These are phyloP conservation scores for Cordyceps cateniannulata DNA, from an alignment of 2,329 filamentous ascomycete species.

Conservation along the genomic window DNA sequence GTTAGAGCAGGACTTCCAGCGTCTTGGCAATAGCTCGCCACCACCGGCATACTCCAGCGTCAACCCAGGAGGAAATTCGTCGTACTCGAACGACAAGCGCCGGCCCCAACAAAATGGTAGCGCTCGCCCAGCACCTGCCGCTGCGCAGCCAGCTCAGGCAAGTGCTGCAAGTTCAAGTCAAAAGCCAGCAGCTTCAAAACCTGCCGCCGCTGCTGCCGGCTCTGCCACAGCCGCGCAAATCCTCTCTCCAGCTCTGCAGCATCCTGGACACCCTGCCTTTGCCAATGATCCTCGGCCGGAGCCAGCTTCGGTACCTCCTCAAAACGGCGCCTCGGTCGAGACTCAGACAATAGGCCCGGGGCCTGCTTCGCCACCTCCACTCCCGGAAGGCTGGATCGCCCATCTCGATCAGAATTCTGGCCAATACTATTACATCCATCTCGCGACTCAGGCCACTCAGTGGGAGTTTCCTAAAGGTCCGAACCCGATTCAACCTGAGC, in stretches of 20 bases:
- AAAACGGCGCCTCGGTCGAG: conserved; percentile 18
- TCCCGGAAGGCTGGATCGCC: conserved; percentile 97
- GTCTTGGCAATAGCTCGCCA: conserved; percentile 75
- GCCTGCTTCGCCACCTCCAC: conserved; percentile 79
- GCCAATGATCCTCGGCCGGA: conserved; percentile 68
- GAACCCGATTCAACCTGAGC: conserved; percentile 78
- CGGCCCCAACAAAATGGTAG: conserved; percentile 33
- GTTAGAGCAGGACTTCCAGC: conserved; percentile 80
- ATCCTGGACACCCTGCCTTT: conserved; percentile 77
- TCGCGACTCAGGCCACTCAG: conserved; percentile 90
- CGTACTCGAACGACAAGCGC: conserved; percentile 78
- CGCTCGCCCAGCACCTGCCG: conserved; percentile 18
- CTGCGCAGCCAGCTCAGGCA: conserved; percentile 25
- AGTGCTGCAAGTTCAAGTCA: conserved; percentile 19
- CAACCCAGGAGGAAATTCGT: conserved; percentile 41
- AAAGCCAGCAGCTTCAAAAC: conserved; percentile 10
- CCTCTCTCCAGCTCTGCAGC: conserved; percentile 42
- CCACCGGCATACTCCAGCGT: conserved; percentile 94
- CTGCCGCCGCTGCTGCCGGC: conserved; percentile 19
- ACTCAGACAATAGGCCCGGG: conserved; percentile 27
- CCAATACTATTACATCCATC: conserved; percentile 98
- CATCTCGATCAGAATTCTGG: conserved; percentile 93
- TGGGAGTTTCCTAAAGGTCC: conserved; percentile 99
- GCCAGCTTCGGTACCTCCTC: conserved; percentile 41
- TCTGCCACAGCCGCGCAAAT: conserved; percentile 23